Base-by-base conservation (phyloP, 2,329 filamentous ascomycete genomes). In the Penicillium sp. region DNA sequence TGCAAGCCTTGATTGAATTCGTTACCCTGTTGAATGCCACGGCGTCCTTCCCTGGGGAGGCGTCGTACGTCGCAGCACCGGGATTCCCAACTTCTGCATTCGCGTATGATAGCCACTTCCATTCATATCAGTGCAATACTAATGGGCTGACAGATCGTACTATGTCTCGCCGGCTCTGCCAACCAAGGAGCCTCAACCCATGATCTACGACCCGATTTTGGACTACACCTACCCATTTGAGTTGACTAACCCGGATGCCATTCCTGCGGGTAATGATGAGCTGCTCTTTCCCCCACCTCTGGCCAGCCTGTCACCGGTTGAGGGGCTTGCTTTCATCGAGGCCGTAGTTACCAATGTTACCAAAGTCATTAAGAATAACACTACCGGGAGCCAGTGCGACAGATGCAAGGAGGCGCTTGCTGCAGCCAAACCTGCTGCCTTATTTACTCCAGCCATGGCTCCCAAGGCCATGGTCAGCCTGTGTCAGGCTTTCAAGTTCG, bases 171-270 rank as follows among this genome's bases (percentile, higher is more conserved):
- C 74, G 20, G 75, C 78, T 3, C 64, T 68, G 23, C 69, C 76
- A 48, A 80, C 77, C n/a, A 69, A 74, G 57, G 73, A 82, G 64
- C 80, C 81, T n/a, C 81, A 83, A 60, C 81, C 81, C 26, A 77
- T 76, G 14, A 65, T 86, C 4, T 74, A 77, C 56, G 82, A 85
- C 67, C 79, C 81, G 0, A 70, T 84, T 26, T 66, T 84, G 45
- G 81, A 84, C 58, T 74, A 78, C 57, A 84, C 80, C 2, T 85
- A 76, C 54, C 81, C 81, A 1, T 69, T 77, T 29, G 81, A 83
- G 57, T 66, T 85, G 49, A 85, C 83, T 0, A 74, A 82, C 62
- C 82, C 82, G 1, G 70, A 77, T 27, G 79, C 74, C 1, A 79
- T 85, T 35, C 82, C 82, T 1, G 64, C 74, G 12, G 77, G 79